phyloP scores from a whole-genome alignment of 1,139 yeast species.

The Scheffersomyces insectosa region DNA sequence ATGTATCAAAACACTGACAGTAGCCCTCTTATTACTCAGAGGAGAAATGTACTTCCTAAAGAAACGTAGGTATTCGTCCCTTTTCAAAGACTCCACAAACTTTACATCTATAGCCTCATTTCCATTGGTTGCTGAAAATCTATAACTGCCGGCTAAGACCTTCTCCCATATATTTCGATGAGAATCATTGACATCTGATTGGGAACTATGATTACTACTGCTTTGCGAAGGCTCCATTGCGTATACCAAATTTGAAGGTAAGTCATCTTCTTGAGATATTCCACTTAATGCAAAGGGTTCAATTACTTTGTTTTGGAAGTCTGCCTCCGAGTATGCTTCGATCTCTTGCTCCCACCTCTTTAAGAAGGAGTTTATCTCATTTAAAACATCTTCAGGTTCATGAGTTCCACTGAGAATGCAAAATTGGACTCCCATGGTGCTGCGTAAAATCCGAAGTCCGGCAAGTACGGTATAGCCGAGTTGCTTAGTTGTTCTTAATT shows the following conservation, averaged over 20 bases:
- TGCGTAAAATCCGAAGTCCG: constrained; percentile 52
- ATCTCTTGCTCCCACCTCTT: constrained; percentile 32
- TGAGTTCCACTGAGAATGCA: constrained; percentile 50
- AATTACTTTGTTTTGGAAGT: constrained; percentile 33
- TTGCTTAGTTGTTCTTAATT: constrained; percentile 52
- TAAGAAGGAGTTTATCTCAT: constrained; percentile 48
- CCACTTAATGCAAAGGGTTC: constrained; percentile 33
- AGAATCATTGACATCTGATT: constrained; percentile 25
- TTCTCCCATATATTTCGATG: constrained; percentile 53
- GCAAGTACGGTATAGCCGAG: constrained; percentile 51
- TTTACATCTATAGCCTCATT: constrained; percentile 35
- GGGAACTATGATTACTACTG: constrained; percentile 26
- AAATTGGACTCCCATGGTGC: constrained; percentile 57
- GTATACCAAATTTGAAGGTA: constrained; percentile 23
- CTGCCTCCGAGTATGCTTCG: constrained; percentile 22
- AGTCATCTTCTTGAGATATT: constrained; percentile 4
- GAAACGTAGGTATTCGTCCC: constrained; percentile 29
- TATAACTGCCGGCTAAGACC: constrained; percentile 43
- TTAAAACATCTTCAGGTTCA: constrained; percentile 35
- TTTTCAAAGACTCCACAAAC: constrained; percentile 23
- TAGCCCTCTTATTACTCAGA: constrained; percentile 32
- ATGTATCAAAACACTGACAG: constrained; percentile 30
- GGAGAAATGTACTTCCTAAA: constrained; percentile 36
- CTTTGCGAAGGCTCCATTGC: constrained; percentile 21
- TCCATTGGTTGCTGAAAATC: constrained; percentile 32